Evolutionary conservation across 495 filamentous ascomycete species (phyloP).

Genomic region (Xylaria scruposa): DNA sequence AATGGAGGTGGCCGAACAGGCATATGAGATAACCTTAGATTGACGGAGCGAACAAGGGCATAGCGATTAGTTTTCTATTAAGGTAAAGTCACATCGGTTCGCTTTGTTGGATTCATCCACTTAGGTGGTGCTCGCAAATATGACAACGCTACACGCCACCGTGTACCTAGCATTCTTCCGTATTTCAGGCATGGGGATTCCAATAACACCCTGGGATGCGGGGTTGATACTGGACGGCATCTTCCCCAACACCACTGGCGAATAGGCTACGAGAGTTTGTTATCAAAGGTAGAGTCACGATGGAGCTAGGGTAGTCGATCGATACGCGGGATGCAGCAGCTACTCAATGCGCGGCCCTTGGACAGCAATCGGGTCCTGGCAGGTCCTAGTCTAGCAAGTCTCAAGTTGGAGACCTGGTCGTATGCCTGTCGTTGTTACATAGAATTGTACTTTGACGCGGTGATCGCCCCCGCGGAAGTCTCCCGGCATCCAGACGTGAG

Average conservation of each 20-base stretch:
- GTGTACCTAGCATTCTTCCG: constrained; percentile 16
- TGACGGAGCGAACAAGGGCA: background rate
- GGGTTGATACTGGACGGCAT: constrained; percentile 2
- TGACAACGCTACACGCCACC: background rate
- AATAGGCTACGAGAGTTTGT: constrained; percentile 5
- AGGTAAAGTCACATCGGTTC: background rate
- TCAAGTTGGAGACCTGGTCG: background rate
- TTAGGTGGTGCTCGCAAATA: background rate
- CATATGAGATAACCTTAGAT: background rate
- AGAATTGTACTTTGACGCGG: background rate
- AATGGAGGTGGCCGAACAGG: background rate
- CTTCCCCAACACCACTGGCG: constrained; percentile 1
- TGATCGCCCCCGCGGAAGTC: constrained; percentile 22
- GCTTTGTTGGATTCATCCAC: background rate
- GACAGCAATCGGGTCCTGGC: constrained; percentile 3
- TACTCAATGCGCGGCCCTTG: constrained; percentile 11
- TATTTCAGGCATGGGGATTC: constrained; percentile 14
- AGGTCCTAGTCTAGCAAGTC: background rate
- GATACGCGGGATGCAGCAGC: constrained; percentile 17
- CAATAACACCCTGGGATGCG: constrained; percentile 10
- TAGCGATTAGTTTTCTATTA: background rate
- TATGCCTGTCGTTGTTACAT: constrained; percentile 9
- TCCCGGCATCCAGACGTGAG: constrained; percentile 25
- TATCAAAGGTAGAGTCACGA: constrained; percentile 8
- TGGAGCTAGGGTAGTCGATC: constrained; percentile 2